Evolutionary conservation across 2,329 filamentous ascomycete species (phyloP), one percentile per base, ranked within the genome.

Genomic region (Cladophialophora chaetospira): DNA sequence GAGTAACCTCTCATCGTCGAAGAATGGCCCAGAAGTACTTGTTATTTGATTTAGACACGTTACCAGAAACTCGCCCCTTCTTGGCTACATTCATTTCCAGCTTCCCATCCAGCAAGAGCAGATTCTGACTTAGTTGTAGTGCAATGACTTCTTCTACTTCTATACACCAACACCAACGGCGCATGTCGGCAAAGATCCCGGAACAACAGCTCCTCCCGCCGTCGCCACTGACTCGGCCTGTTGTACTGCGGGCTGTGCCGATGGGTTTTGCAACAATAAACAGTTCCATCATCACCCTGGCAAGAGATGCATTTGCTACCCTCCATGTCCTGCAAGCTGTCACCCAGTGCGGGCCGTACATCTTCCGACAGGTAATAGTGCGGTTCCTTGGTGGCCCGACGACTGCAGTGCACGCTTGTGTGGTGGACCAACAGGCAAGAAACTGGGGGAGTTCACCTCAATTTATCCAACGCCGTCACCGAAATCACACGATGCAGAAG

Each of bases 131-230:
- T 33, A 33, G 29, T 13, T 33, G 17, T 23, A 40, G 5, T 51
- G 47, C 36, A 51, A 51, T 31, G n/a, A 38, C 28, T 40, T 51
- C 36, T 51, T 40, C 17, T 13, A 38, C 28, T 40, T 51, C 36
- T 51, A 51, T n/a, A 36, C 47, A 8, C 40, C 48, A 5, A n/a
- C 28, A 21, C 31, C 29, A 21, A 46, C 43, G 13, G 33, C 52
- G 10, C 17, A 31, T 31, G 21, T 40, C n/a, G n/a, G n/a, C n/a
- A n/a, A n/a, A n/a, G 31, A 46, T 25, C 35, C 17, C 29, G 49
- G 31, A 3, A n/a, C 8, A 3, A 45, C 53, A 26, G 36, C 53
- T 21, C n/a, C 52, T 11, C 28, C 38, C 31, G n/a, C 28, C 9
- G 23, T 29, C 21, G 43, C 19, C 44, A 33, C 33, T n/a, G 44